These are phyloP conservation scores for Phytophthora pini DNA, from an alignment of 352 stramenopile genomes.

Conservation along the genomic window DNA sequence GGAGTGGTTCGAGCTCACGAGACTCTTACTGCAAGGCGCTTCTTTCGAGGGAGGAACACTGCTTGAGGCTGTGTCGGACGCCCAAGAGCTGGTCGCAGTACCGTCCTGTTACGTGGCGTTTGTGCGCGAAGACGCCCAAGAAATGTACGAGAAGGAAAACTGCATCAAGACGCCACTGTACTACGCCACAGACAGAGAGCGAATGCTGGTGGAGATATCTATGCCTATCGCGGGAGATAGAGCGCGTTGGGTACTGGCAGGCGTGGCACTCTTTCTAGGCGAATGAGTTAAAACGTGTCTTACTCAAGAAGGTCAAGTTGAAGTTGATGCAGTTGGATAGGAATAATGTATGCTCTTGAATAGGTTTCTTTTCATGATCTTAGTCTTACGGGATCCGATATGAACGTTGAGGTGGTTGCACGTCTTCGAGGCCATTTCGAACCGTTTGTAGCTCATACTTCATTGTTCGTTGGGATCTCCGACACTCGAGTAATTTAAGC, in stretches of 20 bases:
- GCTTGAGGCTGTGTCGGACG: conserved; percentile 82
- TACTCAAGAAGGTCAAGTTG: conserved; percentile 16
- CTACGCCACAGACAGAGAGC: conserved; percentile 76
- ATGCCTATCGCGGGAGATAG: conserved; percentile 80
- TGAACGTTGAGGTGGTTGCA: conserved; percentile 7
- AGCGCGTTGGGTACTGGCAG: conserved; percentile 79
- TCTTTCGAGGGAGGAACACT: conserved; percentile 84
- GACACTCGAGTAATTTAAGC: background rate
- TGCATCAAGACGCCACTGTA: conserved; percentile 85
- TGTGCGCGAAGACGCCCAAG: conserved; percentile 73
- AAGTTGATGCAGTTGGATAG: conserved; percentile 14
- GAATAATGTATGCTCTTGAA: background rate
- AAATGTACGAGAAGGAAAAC: conserved; percentile 78
- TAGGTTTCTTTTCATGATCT: conserved; percentile 9
- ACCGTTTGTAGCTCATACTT: background rate
- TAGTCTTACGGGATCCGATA: background rate
- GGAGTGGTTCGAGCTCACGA: conserved; percentile 86
- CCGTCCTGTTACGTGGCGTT: conserved; percentile 88
- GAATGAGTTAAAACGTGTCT: conserved; percentile 41
- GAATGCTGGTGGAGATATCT: conserved; percentile 84
- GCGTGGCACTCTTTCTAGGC: conserved; percentile 84
- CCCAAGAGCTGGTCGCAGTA: conserved; percentile 80
- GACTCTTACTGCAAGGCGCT: conserved; percentile 87
- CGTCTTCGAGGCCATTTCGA: conserved; percentile 1
- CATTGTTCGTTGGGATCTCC: too few species aligned